Evolutionary conservation across 2,329 filamentous ascomycete species (phyloP), one percentile per base, ranked within the genome.

Genomic region (Botrytis tulipae): DNA sequence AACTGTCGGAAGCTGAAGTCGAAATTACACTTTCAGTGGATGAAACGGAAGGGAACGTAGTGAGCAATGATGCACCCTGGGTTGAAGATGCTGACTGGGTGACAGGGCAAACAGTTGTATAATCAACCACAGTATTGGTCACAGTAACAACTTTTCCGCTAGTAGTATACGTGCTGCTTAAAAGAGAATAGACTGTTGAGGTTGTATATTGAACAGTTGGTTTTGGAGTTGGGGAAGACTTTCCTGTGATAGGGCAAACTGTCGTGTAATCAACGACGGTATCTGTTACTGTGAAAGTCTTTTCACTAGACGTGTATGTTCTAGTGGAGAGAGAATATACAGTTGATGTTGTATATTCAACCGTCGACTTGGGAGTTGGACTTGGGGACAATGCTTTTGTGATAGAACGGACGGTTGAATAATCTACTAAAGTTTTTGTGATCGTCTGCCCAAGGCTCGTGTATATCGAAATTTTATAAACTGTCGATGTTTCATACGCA

Each of bases 141-240:
- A n/a, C 35, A 20, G 48, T 42, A 25, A 40, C 16, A 42, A 10
- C 37, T 22, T 54, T 54, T 29, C 65, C 65, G 37, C 65, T 54
- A 37, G 35, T 10, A n/a, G 7, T 68, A 18, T 51, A 51, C 16
- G 46, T 68, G 44, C 35, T 37, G 37, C 48, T 68, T 7, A 48
- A 68, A 14, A 68, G 29, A 22, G 46, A n/a, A 40, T 68, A 68
- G 29, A 68, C 46, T 25, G 46, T 51, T 48, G 65, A 68, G 12
- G 46, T 68, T n/a, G 32, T 68, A 37, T 68, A 68, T 68, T 68
- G 10, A 16, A 65, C 40, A 9, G n/a, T 44, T 32, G 65, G 22
- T 51, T 25, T 14, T 16, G 29, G 46, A 12, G 22, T 29, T 16
- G 32, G 32, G 22, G 22, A 12, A 12, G 46, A 51, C 10, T 51